Conservation (phyloP, 2,329 filamentous ascomycete species). For the Phaeoacremonium minimum region DNA sequence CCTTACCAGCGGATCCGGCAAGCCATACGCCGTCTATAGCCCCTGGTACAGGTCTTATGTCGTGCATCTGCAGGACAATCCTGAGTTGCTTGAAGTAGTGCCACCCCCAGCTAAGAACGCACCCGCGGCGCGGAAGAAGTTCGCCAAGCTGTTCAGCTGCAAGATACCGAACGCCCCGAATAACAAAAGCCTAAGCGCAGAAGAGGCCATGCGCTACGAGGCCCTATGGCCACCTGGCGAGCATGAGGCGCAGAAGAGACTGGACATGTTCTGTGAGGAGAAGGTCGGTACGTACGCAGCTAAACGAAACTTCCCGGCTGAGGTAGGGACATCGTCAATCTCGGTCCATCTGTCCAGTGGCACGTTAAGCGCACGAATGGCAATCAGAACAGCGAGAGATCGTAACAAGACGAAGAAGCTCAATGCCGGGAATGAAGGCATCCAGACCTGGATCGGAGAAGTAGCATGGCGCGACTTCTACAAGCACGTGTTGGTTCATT, state of each 20-base stretch:
- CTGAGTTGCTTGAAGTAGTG: constrained; percentile 59
- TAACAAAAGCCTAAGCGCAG: constrained; percentile 55
- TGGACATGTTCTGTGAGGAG: constrained; percentile 65
- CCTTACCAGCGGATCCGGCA: constrained; percentile 63
- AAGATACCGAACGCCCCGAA: constrained; percentile 57
- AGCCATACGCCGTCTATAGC: constrained; percentile 78
- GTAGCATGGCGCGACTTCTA: constrained; percentile 88
- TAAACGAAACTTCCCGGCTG: constrained; percentile 61
- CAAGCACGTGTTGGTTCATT: constrained; percentile 77
- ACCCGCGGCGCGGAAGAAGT: constrained; percentile 29
- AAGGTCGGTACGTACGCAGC: constrained; percentile 59
- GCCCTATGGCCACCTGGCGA: constrained; percentile 72
- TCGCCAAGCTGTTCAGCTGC: constrained; percentile 53
- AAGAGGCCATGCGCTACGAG: constrained; percentile 54
- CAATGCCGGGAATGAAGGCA: constrained; percentile 61
- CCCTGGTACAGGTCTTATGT: constrained; percentile 82
- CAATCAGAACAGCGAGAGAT: constrained; percentile 55
- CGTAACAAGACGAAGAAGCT: constrained; percentile 61
- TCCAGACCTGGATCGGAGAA: constrained; percentile 73
- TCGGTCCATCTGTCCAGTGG: constrained; percentile 68
- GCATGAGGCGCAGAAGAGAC: constrained; percentile 59
- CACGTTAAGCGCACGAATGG: constrained; percentile 62
- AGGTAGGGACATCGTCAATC: constrained; percentile 61
- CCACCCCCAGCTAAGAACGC: constrained; percentile 56
- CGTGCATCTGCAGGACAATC: constrained; percentile 65